These are phyloP conservation scores for Musa acuminata DNA, from an alignment of 176 grass and related monocot genomes.

Conservation along the genomic window DNA sequence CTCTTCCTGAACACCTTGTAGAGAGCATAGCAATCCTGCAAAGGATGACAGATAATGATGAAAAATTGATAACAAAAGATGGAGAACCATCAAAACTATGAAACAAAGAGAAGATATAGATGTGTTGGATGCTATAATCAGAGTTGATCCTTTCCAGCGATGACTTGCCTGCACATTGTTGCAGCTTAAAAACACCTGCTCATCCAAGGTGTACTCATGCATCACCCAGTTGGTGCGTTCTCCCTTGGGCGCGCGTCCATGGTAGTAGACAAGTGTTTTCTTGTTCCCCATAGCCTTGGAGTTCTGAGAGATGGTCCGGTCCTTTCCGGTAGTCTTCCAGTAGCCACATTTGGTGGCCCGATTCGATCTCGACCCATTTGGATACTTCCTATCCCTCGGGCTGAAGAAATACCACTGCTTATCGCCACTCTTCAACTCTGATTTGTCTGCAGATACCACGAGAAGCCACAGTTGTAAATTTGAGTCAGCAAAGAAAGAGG, in stretches of 20 bases:
- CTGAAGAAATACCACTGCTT: constrained; percentile 22
- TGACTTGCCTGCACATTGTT: constrained; percentile 23
- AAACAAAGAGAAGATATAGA: not conserved
- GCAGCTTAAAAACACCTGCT: constrained; percentile 32
- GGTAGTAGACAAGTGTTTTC: constrained; percentile 23
- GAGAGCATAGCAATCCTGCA: constrained; percentile 56
- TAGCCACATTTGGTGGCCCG: constrained; percentile 11
- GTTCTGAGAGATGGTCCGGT: constrained; percentile 17
- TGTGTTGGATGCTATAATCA: not conserved
- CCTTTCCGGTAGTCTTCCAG: constrained; percentile 17
- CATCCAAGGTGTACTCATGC: constrained; percentile 36
- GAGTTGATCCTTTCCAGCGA: not conserved
- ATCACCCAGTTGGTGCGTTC: constrained; percentile 19
- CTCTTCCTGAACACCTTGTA: constrained; percentile 98
- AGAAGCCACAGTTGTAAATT: not conserved
- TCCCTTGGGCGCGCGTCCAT: constrained; percentile 12
- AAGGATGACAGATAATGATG: not conserved
- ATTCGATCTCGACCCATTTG: constrained; percentile 13
- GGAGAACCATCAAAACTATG: no score
- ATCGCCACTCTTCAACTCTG: constrained; percentile 3
- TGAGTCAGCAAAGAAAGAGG: not conserved
- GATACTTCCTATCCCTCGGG: constrained; percentile 14
- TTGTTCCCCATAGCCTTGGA: constrained; percentile 1
- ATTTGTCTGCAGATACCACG: constrained; percentile 11
- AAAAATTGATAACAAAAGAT: not conserved